Evolutionary conservation across 2,329 filamentous ascomycete species (phyloP), one percentile per base, ranked within the genome.

Genomic region (Oidium heveae): DNA sequence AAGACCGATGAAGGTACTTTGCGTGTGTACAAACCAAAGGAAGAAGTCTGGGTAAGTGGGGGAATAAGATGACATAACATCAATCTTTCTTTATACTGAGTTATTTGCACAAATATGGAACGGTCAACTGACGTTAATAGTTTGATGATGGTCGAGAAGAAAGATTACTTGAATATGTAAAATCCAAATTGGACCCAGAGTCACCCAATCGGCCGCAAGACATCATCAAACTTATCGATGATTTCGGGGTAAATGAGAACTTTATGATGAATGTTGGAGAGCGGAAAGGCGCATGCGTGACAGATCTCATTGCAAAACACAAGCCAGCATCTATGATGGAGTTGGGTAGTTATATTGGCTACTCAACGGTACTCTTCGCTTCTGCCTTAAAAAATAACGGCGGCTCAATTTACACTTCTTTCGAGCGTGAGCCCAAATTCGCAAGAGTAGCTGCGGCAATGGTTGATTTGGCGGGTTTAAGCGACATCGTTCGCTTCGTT

Each of bases 261-360:
- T 84, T 81, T 58, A 73, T 89, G 53, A 89, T 89, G 80, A 89
- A 87, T 59, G 77, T 91, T 1, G 84, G 85, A 43, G 73, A 79
- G 59, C 72, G 79, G 62, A 91, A 91, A 67, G 84, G 82, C 50
- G 73, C 72, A 58, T 80, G 86, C 54, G 76, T 89, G 1, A 74
- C 74, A 9, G 72, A 82, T 33, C 66, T 88, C 41, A 87, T 91
- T 56, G 70, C 70, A 20, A 70, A 82, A 58, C 69, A 73, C 51
- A 83, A 81, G 64, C 84, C 83, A 0, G 66, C 76, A 54, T 72
- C 72, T 2, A 84, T 87, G 77, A 75, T 89, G 50, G 85, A 93
- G 64, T 72, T 91, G 0, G 85, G 86, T 50, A 82, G 83, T 52
- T 91, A 89, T 66, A 74, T 87, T 20, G 85, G 85, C 44, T 91